Evolutionary conservation across 2,329 filamentous ascomycete species (phyloP), one percentile per base, ranked within the genome.

Genomic region (Nannizzia gypsea): DNA sequence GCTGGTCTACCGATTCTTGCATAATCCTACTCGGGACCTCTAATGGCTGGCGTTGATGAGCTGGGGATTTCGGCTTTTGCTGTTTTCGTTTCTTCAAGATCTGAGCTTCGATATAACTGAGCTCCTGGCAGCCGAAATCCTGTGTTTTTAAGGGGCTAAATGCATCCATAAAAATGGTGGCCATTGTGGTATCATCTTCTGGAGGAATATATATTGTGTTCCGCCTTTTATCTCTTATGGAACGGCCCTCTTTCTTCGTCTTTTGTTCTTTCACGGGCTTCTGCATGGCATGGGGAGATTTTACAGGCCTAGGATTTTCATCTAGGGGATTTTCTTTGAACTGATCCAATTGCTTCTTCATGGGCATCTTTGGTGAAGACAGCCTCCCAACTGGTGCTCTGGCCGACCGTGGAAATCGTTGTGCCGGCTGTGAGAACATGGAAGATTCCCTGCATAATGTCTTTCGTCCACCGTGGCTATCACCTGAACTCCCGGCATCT

Each of bases 21-120:
- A 70, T 61, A 58, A 71, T 60, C 28, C 69, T 73, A 4, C 67
- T 61, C 11, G 70, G 74, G 42, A 76, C 73, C 38, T 77, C 76
- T 57, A 85, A 68, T 2, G 82, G 80, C 17, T 71, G 73, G 46
- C 78, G 74, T 20, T 20, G 24, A n/a, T 11, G 56, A 54, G 64
- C 63, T 1, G 68, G 63, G 17, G 67, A 66, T 3, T 60, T 61
- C 11, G 61, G 57, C 11, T 64, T 61, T 11, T 62, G 58, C 9
- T 65, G 63, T 17, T 68, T 66, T 46, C 67, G 68, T 63, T 72
- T 74, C 54, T 64, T 67, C 34, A 66, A 65, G 64, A 73, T 70
- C 28, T 67, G 70, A 31, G 69, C 64, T 38, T 72, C 73, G n/a
- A 73, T 62, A 6, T 64, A 70, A 4, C 69, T 70, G 6, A 71